These are phyloP conservation scores for Rhododendron molle DNA, from an alignment of 148 eudicot genomes.

Conservation along the genomic window DNA sequence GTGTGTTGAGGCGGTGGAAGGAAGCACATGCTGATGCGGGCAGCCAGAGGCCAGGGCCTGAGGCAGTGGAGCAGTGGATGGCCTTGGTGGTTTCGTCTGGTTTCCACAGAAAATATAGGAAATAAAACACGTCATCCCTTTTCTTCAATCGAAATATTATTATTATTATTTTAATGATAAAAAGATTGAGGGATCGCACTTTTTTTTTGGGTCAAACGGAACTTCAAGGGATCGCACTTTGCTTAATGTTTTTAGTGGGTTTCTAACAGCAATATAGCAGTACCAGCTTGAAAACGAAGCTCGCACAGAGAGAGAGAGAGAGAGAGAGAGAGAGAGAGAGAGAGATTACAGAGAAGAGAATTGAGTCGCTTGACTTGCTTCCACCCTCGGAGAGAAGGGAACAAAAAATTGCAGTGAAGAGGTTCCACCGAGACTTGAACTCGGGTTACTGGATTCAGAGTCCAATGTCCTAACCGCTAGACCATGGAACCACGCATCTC, in stretches of 20 bases:
- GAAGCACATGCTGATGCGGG: too few relatives aligned
- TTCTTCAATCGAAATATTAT: too few relatives aligned
- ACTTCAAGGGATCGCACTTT: neutral
- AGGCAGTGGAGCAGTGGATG: too few relatives aligned
- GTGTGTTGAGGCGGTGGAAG: too few relatives aligned
- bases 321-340: neutral
- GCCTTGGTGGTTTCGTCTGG: too few relatives aligned
- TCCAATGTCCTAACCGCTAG: constrained; percentile 22
- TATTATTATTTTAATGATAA: too few relatives aligned
- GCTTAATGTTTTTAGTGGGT: neutral
- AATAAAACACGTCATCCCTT: too few relatives aligned
- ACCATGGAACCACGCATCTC: constrained; percentile 5
- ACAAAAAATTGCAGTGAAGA: neutral
- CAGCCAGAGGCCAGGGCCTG: too few relatives aligned
- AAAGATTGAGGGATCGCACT: neutral
- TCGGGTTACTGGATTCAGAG: constrained; percentile 15
- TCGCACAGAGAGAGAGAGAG: neutral
- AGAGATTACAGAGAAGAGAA: neutral
- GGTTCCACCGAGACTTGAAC: constrained; percentile 22
- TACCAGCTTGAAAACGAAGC: neutral
- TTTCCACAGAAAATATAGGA: too few relatives aligned
- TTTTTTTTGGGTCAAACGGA: too few relatives aligned
- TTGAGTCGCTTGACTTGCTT: neutral
- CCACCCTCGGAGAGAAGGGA: neutral
- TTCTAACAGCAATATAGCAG: neutral